Evolutionary conservation across 2,329 filamentous ascomycete species (phyloP).

Genomic region (Pochonia chlamydosporia): DNA sequence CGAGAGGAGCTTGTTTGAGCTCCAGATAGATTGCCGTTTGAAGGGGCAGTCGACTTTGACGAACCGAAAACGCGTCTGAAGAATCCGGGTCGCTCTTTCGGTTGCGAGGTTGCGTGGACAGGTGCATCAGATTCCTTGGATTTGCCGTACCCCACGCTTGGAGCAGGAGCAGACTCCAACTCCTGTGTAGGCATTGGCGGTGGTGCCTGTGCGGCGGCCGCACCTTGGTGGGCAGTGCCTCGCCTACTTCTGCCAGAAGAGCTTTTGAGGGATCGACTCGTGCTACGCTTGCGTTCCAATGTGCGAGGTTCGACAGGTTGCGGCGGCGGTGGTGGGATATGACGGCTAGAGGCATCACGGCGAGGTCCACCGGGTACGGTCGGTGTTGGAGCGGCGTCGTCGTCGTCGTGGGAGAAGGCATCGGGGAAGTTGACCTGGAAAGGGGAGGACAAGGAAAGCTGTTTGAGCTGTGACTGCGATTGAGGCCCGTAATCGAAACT

Average conservation of each 20-base stretch:
- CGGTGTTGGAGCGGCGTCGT: constrained; percentile 81
- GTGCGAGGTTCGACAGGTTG: constrained; percentile 31
- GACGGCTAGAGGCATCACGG: constrained; percentile 30
- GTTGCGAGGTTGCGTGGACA: constrained; percentile 34
- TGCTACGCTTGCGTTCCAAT: constrained; percentile 51
- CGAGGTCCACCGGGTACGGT: constrained; percentile 77
- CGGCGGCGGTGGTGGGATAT: constrained; percentile 28
- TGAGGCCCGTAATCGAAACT: constrained; percentile 62
- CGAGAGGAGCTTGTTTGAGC: constrained; percentile 5
- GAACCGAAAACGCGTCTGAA: constrained; percentile 87
- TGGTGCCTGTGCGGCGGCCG: constrained; percentile 12
- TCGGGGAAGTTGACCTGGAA: constrained; percentile 46
- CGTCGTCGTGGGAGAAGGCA: constrained; percentile 53
- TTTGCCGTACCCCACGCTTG: constrained; percentile 54
- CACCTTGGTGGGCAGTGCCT: constrained; percentile 19
- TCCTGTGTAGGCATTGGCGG: constrained; percentile 28
- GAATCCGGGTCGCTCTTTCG: constrained; percentile 76
- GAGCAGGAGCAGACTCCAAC: constrained; percentile 50
- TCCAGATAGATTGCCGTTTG: constrained; percentile 1
- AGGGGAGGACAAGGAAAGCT: constrained; percentile 21
- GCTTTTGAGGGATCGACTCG: constrained; percentile 48
- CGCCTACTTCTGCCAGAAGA: constrained; percentile 30
- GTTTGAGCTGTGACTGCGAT: constrained; percentile 17
- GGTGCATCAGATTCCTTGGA: constrained; percentile 47
- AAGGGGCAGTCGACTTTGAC: constrained; percentile 43